Percentiles rank a stretch among this genome's conserved stretches.
Evolutionary conservation across 108 stramenopile species (phyloP).

Genomic region (Bacterosira constricta): DNA sequence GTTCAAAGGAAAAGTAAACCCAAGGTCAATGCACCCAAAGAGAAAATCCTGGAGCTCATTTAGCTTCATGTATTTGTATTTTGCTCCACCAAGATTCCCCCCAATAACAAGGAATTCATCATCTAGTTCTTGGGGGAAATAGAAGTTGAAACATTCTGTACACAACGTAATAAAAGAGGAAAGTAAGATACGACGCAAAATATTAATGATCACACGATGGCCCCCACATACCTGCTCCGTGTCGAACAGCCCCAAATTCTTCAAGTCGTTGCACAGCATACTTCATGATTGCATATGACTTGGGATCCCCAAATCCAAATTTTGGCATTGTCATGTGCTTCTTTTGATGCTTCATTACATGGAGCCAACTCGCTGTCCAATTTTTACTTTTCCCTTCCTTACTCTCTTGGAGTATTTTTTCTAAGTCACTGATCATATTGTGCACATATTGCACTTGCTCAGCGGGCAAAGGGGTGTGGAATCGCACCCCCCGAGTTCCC

Average conservation of each 20-base stretch:
- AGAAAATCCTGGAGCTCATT: conserved; percentile 60
- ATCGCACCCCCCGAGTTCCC: conserved; percentile 61
- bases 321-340: conserved; percentile 52
- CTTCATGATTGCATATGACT: conserved; percentile 73
- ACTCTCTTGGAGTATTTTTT: conserved; percentile 50
- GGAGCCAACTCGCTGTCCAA: conserved; percentile 75
- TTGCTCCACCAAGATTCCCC: conserved; percentile 43
- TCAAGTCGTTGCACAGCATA: conserved; percentile 58
- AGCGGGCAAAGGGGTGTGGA: conserved; percentile 57
- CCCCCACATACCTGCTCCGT: conserved; percentile 45
- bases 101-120: conserved; percentile 69
- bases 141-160: conserved; percentile 75
- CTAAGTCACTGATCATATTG: conserved; percentile 63
- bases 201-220: neutral
- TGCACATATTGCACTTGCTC: conserved; percentile 65
- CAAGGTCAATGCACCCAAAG: conserved; percentile 53
- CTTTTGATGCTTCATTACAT: conserved; percentile 59
- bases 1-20: conserved; percentile 73
- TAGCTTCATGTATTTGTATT: conserved; percentile 65
- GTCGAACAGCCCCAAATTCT: conserved; percentile 71
- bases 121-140: conserved; percentile 81
- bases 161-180: neutral
- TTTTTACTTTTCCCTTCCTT: conserved; percentile 37
- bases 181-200: neutral
- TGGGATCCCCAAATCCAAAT: conserved; percentile 81